Evolutionary conservation across 352 stramenopile genomes (phyloP).

Genomic region (Phytophthora sojae): DNA sequence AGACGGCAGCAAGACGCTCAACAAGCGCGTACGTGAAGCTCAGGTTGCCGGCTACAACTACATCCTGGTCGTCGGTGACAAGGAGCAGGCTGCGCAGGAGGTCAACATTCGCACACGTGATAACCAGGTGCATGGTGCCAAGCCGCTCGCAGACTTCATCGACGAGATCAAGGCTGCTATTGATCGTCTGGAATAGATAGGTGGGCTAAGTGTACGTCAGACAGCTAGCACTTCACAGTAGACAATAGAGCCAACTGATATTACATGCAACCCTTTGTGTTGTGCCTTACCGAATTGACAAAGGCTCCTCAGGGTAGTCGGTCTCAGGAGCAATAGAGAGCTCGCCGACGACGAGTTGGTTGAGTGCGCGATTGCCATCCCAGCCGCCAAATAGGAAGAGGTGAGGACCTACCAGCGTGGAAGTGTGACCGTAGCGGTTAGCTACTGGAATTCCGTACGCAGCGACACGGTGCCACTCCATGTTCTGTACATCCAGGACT

Average conservation of each 20-base stretch:
- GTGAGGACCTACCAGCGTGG: constrained; percentile 66
- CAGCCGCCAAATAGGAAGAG: constrained; percentile 85
- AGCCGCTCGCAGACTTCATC: constrained; percentile 62
- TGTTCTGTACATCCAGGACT: constrained; percentile 64
- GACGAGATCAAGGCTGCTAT: constrained; percentile 63
- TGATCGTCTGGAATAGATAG: constrained; percentile 65
- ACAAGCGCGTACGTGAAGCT: constrained; percentile 84
- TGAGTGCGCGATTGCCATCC: constrained; percentile 83
- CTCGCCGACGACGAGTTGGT: constrained; percentile 77
- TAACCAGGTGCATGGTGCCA: constrained; percentile 81
- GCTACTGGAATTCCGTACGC: constrained; percentile 50
- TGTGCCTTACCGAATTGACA: constrained; percentile 15
- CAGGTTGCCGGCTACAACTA: constrained; percentile 88
- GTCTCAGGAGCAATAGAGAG: constrained; percentile 36
- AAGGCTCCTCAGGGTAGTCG: constrained; percentile 11
- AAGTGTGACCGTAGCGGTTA: constrained; percentile 81
- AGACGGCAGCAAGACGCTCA: constrained; percentile 83
- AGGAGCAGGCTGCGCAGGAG: constrained; percentile 57
- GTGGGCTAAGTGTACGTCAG: constrained; percentile 1
- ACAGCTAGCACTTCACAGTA: constrained; percentile 16
- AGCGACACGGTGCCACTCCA: constrained; percentile 67
- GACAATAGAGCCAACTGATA: constrained; percentile 35
- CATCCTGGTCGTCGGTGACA: constrained; percentile 84
- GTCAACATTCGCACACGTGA: constrained; percentile 87
- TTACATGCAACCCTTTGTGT: constrained; percentile 8